Base-by-base conservation (phyloP, 805 yeast genomes). In the Wickerhamiella vanderwaltii region DNA sequence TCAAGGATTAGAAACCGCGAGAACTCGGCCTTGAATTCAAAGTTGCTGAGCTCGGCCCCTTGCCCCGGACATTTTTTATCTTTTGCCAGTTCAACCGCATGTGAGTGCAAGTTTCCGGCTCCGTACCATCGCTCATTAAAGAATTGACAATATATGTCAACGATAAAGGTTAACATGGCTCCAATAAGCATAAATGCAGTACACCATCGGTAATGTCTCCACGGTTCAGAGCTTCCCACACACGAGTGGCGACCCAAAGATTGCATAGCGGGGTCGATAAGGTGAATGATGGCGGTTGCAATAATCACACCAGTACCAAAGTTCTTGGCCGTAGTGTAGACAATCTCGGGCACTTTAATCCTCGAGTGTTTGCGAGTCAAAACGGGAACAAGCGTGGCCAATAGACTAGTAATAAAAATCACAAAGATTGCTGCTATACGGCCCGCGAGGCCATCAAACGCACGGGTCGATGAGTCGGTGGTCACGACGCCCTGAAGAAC, bases 281-380 rank as follows among this genome's bases (percentile, higher is more conserved):
- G 59, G 60, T 79, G 88, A 45, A 79, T 69, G 50, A 77, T 79
- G 0, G 85, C 83, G 5, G 88, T 79, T 5, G 88, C 80, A 3
- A 79, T 64, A 51, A 79, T 79, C 34, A 79, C 87, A 39, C 88
- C 88, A 3, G 84, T 69, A 50, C 88, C 88, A 52, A 78, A 78
- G 62, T 67, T 72, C 15, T 58, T 46, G 18, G 61, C 61, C 29
- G 57, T 45, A 13, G 49, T 20, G 43, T 56, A 73, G 56, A 49
- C 55, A 20, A 42, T 34, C 12, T 46, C 48, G 7, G 61, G 65
- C 31, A 61, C 46, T 9, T 49, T 44, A 39, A 57, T 16, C 43
- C 51, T 23, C 36, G 46, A 47, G 43, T 48, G 34, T 9, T 48
- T 44, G 32, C 45, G 41, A 13, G 64, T 53, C 6, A 56, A 52